phyloP scores from a whole-genome alignment of 1,139 yeast genomes.

The Meyerozyma guilliermondii region DNA sequence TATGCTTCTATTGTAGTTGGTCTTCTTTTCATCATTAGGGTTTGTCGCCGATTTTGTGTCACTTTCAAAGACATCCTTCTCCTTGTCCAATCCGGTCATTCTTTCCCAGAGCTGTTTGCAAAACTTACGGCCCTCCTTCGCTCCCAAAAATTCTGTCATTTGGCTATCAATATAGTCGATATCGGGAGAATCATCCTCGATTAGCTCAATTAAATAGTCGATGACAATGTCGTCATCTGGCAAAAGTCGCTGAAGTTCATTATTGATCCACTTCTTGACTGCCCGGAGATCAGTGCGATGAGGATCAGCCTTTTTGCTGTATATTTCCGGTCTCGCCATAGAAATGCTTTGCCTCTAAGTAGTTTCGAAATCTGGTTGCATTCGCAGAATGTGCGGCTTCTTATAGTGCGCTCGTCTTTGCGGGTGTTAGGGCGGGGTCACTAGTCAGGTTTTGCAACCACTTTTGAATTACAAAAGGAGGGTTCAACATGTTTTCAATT shows the following conservation, averaged over 20 bases:
- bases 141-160: conserved; percentile 9
- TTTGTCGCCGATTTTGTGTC: too few species aligned
- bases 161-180: conserved; percentile 7
- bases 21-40: conserved; percentile 5
- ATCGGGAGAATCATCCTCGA: conserved; percentile 7
- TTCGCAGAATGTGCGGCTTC: not conserved
- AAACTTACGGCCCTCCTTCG: conserved; percentile 6
- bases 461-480: not conserved
- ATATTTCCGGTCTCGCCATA: not conserved
- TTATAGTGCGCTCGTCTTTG: not conserved
- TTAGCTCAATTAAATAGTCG: conserved; percentile 9
- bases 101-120: conserved; percentile 9
- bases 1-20: conserved; percentile 2
- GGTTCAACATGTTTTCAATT: not conserved
- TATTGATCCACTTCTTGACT: conserved; percentile 8
- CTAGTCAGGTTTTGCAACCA: not conserved
- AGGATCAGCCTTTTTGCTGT: conserved; percentile 5
- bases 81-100: conserved; percentile 3
- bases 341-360: not conserved
- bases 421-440: not conserved
- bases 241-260: conserved; percentile 7
- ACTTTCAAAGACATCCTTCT: not conserved
- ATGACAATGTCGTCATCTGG: conserved; percentile 13
- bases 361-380: not conserved
- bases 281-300: conserved; percentile 6